These are phyloP conservation scores for Allium fistulosum DNA, from an alignment of 106 monocot genomes.

Conservation along the genomic window DNA sequence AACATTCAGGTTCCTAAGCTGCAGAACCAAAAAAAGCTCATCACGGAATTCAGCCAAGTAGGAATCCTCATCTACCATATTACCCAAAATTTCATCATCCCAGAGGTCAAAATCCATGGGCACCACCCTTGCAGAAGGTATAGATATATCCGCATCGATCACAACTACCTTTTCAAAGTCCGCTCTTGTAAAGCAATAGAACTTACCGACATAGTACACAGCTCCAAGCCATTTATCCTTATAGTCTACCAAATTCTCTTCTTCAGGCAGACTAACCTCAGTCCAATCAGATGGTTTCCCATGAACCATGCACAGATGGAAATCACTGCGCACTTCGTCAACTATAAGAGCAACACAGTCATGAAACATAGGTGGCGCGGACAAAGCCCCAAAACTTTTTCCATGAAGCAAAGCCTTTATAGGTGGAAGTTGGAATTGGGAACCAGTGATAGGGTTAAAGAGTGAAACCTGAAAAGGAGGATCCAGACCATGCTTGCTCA, in stretches of 20 bases:
- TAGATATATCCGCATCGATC: no score
- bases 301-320: no score
- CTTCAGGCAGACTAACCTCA: slow-evolving; percentile 18
- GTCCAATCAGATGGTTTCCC: background rate
- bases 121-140: no score
- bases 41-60: slow-evolving; percentile 54
- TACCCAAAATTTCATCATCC: no score
- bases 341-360: background rate
- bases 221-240: slow-evolving; percentile 25
- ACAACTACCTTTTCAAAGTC: no score
- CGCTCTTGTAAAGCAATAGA: no score
- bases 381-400: background rate
- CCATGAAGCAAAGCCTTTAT: background rate
- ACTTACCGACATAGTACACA: background rate
- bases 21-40: slow-evolving; percentile 55
- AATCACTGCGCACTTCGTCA: no score
- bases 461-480: slow-evolving; percentile 14
- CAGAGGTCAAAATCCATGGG: no score
- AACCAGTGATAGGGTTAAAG: background rate
- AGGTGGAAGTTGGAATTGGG: background rate
- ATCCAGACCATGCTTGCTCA: slow-evolving; percentile 29
- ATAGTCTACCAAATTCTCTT: background rate
- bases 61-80: slow-evolving; percentile 28
- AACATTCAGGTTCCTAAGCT: slow-evolving; percentile 29
- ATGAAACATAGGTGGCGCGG: background rate